Base-by-base conservation (phyloP, 805 yeast species). In the Blastobotrys chiropterorum region DNA sequence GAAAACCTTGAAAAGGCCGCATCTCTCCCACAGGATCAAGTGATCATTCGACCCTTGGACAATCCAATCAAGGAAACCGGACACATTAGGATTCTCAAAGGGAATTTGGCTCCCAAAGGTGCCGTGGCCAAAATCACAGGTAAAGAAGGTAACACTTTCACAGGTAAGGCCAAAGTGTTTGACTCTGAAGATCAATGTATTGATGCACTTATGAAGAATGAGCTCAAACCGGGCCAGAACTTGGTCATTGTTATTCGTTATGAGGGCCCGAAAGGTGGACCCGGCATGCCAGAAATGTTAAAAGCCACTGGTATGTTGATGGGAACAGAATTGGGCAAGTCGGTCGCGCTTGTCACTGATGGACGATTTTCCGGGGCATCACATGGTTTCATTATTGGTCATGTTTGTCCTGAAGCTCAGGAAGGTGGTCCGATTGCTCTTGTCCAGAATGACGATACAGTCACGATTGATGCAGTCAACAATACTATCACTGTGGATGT, bases 241-340 rank as follows among this genome's bases (percentile, higher is more conserved):
- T 88, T 96, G 30, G 98, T 89, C 51, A 88, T 90, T 65, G 79
- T 92, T 56, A 90, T 90, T 67, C 83, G 97, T 75, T 86, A 90
- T 72, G 97, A 92, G 74, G 98, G 98, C 61, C 98, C 98, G 68
- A 88, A 81, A 71, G 98, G 97, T 74, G 98, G 96, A 56, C 98
- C 98, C 68, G 98, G 98, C 73, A 90, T 90, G 98, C 97, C 97
- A 49, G 98, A 90, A 75, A 90, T 90, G 98, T 81, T 90, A 71
- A 90, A 90, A 74, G 97, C 97, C 31, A 86, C 96, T 15, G 84
- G 95, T 52, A 96, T 96, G 16, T 74, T 90, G 59, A 92, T 90
- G 97, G 98, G 98, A 65, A 89, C 90, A 69, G 97, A 97, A 66
- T 71, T 85, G 53, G 90, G 90, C 65, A 77, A 85, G 67, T 89